Percentiles rank a stretch among this genome's conserved stretches.
phyloP scores from a whole-genome alignment of 2,329 filamentous ascomycete genomes.

The Amauroascus niger region DNA sequence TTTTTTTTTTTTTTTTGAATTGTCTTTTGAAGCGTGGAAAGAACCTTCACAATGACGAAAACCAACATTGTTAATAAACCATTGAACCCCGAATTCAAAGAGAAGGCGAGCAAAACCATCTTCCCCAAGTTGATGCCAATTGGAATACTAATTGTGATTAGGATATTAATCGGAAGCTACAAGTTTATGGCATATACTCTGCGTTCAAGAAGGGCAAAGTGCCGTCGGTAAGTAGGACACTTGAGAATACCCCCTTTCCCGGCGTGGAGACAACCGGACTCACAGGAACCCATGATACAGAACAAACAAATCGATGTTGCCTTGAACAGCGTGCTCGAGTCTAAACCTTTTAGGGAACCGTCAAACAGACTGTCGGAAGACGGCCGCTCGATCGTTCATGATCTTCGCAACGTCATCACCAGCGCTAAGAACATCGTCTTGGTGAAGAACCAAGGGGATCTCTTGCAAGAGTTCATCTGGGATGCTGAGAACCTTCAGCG shows the following conservation, averaged over 20 bases:
- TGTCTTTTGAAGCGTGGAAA: not conserved
- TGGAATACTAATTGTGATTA: slow-evolving; percentile 16
- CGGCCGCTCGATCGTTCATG: slow-evolving; percentile 65
- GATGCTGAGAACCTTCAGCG: slow-evolving; percentile 66
- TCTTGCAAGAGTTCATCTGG: slow-evolving; percentile 96
- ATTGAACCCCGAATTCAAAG: slow-evolving; percentile 9
- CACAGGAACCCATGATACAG: slow-evolving; percentile 62
- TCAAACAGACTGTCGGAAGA: slow-evolving; percentile 71
- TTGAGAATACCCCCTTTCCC: not conserved
- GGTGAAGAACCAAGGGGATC: slow-evolving; percentile 88
- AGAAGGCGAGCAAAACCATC: slow-evolving; percentile 9
- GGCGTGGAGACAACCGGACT: not conserved
- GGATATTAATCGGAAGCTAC: slow-evolving; percentile 86
- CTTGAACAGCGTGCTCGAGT: slow-evolving; percentile 74
- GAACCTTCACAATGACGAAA: slow-evolving; percentile 4
- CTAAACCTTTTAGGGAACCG: slow-evolving; percentile 58
- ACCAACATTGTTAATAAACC: slow-evolving; percentile 12
- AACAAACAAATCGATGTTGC: slow-evolving; percentile 95
- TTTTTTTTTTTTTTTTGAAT: not conserved
- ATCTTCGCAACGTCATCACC: slow-evolving; percentile 69
- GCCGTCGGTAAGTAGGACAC: slow-evolving; percentile 59
- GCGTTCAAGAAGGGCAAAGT: slow-evolving; percentile 59
- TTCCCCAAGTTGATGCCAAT: not conserved
- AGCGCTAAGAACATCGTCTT: slow-evolving; percentile 77
- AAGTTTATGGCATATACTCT: slow-evolving; percentile 80